Evolutionary conservation across 73 alveolate species (phyloP), one percentile per base, ranked within the genome.

Genomic region (Paramecium tetraurelia): DNA sequence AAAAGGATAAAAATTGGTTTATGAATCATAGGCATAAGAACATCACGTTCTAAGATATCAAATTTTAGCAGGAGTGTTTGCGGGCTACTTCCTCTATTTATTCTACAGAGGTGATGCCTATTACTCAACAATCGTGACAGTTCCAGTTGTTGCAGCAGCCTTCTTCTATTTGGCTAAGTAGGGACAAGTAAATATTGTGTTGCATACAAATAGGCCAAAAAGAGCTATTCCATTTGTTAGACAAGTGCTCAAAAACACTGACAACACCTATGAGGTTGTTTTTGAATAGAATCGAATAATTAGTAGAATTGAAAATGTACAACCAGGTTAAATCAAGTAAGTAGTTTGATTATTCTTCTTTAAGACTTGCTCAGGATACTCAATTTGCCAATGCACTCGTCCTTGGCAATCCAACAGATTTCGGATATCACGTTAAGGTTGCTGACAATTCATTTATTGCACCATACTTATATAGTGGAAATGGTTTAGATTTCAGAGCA

Each of bases 71-170:
- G 90, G 57, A 31, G 43, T 80, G 4, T 80, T 80, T 46, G 90
- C 75, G 21, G 75, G 76, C 16, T 40, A 41, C 7, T 80, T 80
- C 57, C 75, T 48, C 41, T 80, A 80, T 46, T 63, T 80, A 22
- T 80, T 80, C 57, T 80, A 80, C 20, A 44, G 70, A 48, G 90
- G 90, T 18, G 90, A 80, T 80, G 70, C 90, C 14, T 48, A 48
- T 24, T 80, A 80, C 16, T 44, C 90, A 80, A 80, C 90, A 10
- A 80, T 80, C 24, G 20, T 80, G 4, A 27, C 72, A 14, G 90
- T 80, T 43, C 90, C 90, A 80, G 90, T 27, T 5, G 43, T 80
- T 44, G 90, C 90, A 18, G 90, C 90, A 22, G 90, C 76, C 7
- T 80, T 40, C 53, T 80, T 44, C 33, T 80, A 44, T 44, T 18